phyloP scores from a whole-genome alignment of 495 filamentous ascomycete species.

The Xylaria nigripes region DNA sequence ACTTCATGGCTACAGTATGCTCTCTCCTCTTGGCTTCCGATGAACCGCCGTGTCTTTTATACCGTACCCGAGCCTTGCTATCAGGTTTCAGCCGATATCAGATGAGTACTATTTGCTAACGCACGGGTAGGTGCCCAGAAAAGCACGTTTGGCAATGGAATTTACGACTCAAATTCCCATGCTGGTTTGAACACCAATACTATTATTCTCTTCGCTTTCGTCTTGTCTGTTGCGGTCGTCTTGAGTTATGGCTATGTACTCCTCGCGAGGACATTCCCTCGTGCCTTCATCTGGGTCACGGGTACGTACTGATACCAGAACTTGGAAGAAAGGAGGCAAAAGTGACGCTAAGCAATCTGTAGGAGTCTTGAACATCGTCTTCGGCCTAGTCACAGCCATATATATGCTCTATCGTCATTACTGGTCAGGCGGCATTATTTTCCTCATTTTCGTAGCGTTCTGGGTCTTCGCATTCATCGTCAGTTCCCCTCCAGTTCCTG shows the following conservation, averaged over 20 bases:
- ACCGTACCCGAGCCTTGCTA: not conserved
- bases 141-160: slow-evolving; percentile 60
- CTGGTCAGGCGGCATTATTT: slow-evolving; percentile 77
- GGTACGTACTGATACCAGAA: slow-evolving; percentile 55
- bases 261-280: slow-evolving; percentile 71
- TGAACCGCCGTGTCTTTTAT: not conserved
- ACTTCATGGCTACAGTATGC: slow-evolving; percentile 62
- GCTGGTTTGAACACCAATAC: slow-evolving; percentile 77
- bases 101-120: not conserved
- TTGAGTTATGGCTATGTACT: slow-evolving; percentile 71
- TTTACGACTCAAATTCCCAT: slow-evolving; percentile 60
- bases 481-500: not conserved
- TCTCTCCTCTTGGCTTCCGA: not conserved
- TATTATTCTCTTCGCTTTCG: slow-evolving; percentile 72
- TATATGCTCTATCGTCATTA: slow-evolving; percentile 61
- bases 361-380: slow-evolving; percentile 80
- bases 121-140: slow-evolving; percentile 39
- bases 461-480: slow-evolving; percentile 42
- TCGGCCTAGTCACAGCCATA: slow-evolving; percentile 56
- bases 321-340: slow-evolving; percentile 29
- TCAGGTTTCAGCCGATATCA: not conserved
- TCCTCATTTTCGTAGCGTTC: slow-evolving; percentile 64
- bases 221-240: slow-evolving; percentile 60
- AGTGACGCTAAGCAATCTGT: slow-evolving; percentile 40
- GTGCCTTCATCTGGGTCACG: slow-evolving; percentile 85